Conservation (phyloP, 2,329 filamentous ascomycete species). For the Incumbomyces delicatus region DNA sequence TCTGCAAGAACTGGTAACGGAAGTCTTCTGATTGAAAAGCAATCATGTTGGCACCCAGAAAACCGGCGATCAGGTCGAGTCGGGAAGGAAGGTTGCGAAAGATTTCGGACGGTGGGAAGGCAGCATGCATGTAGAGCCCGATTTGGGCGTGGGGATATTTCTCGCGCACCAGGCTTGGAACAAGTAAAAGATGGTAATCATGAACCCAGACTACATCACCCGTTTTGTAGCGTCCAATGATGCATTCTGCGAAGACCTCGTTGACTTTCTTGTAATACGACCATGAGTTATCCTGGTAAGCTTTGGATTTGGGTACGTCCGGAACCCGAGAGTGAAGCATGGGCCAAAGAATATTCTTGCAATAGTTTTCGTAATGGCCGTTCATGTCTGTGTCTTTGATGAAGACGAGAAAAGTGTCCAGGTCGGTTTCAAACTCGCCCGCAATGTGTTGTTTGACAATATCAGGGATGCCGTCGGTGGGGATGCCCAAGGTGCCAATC, state of each 20-base stretch:
- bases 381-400: constrained; percentile 87
- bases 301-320: constrained; percentile 96
- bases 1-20: constrained; percentile 86
- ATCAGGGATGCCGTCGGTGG: constrained; percentile 71
- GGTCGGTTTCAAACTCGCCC: constrained; percentile 68
- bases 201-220: constrained; percentile 92
- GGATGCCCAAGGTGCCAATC: constrained; percentile 89
- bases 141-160: constrained; percentile 83
- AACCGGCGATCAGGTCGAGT: constrained; percentile 78
- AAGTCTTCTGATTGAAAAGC: constrained; percentile 94
- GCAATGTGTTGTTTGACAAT: constrained; percentile 74
- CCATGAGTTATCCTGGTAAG: constrained; percentile 95
- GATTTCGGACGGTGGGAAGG: constrained; percentile 91
- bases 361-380: constrained; percentile 89
- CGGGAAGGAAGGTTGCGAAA: constrained; percentile 85
- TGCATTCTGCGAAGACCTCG: constrained; percentile 82
- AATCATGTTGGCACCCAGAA: constrained; percentile 84
- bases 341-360: constrained; percentile 95
- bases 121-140: constrained; percentile 89
- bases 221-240: constrained; percentile 84
- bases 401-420: constrained; percentile 74
- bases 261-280: constrained; percentile 88
- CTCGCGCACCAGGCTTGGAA: constrained; percentile 81
- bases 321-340: constrained; percentile 98
- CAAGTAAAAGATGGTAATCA: constrained; percentile 85